phyloP scores from a whole-genome alignment of 225 moss, liverwort and hornwort genomes.

The Climacium dendroides region DNA sequence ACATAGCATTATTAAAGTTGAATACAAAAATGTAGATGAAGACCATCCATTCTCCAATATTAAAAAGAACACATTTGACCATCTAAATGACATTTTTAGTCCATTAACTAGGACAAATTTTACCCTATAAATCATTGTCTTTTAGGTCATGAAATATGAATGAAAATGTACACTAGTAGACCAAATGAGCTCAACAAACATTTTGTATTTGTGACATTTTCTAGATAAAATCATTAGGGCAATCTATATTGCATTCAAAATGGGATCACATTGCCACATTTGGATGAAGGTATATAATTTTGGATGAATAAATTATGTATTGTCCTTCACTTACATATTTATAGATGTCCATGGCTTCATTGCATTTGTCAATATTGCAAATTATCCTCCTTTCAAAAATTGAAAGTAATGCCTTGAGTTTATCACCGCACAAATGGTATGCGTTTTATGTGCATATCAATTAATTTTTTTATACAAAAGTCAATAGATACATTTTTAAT shows the following conservation, averaged over 20 bases:
- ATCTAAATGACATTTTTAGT: neutral
- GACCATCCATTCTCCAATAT: neutral
- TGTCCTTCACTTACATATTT: no score
- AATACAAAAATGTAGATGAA: neutral
- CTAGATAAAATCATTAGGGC: no score
- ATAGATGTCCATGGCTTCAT: no score
- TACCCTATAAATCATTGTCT: neutral
- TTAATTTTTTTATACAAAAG: neutral
- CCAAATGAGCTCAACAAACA: neutral
- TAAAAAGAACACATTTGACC: neutral
- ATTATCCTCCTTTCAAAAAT: neutral
- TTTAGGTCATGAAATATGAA: neutral
- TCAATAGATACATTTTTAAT: fast-evolving
- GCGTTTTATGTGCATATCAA: neutral
- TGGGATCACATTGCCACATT: no score
- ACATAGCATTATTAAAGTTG: neutral
- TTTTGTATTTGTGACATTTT: neutral
- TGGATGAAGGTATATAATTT: no score
- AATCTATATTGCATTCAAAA: no score
- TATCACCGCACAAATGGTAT: neutral
- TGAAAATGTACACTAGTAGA: neutral
- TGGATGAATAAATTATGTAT: no score
- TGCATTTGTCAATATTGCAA: neutral
- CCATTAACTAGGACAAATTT: no score
- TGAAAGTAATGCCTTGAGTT: neutral